Evolutionary conservation across 2,329 filamentous ascomycete species (phyloP).

Genomic region (Penicillium frequentans): DNA sequence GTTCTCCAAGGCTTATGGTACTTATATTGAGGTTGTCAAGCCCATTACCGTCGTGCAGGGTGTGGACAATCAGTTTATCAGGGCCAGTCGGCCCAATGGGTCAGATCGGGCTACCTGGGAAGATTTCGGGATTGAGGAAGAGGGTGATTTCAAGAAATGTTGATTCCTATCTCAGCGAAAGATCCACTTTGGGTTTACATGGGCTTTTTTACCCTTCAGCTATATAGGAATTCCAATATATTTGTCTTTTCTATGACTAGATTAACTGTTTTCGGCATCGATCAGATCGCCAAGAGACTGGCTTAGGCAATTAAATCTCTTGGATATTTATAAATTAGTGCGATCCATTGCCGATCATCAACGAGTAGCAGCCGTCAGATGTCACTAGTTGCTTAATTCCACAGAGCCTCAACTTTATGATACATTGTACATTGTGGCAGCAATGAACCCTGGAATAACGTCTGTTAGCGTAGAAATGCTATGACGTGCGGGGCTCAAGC

Average conservation of each 20-base stretch:
- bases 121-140: constrained; percentile 24
- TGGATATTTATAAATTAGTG: too few relatives aligned
- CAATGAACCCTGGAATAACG: neutral
- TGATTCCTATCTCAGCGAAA: neutral
- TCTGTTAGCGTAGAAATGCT: too few relatives aligned
- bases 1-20: constrained; percentile 46
- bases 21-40: constrained; percentile 50
- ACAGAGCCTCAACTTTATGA: too few relatives aligned
- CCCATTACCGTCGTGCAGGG: constrained; percentile 49
- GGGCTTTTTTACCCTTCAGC: too few relatives aligned
- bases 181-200: neutral
- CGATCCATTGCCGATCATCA: too few relatives aligned
- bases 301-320: too few relatives aligned
- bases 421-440: neutral
- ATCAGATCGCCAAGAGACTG: too few relatives aligned
- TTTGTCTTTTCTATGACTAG: too few relatives aligned
- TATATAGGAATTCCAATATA: too few relatives aligned
- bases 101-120: constrained; percentile 52
- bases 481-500: constrained; percentile 24
- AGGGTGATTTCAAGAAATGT: constrained; percentile 29
- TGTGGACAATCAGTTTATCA: constrained; percentile 50
- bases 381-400: too few relatives aligned
- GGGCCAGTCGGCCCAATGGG: constrained; percentile 54
- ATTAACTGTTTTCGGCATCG: too few relatives aligned
- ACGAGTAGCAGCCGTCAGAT: too few relatives aligned